Evolutionary conservation across 345 rosid genomes (phyloP).

Genomic region (Aurinia saxatilis): DNA sequence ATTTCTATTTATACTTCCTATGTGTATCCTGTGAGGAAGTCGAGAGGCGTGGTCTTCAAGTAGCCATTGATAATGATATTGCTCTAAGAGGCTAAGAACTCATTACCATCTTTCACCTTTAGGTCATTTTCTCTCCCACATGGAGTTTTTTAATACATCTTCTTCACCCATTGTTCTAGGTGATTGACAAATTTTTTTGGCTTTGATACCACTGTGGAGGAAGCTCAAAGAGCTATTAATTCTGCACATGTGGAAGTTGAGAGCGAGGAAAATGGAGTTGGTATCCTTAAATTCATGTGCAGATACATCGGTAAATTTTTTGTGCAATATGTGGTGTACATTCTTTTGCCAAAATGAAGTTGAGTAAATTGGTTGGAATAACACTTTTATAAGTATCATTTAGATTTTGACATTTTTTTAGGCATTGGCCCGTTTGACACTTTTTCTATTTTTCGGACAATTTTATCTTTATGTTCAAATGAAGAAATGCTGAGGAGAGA

Average conservation of each 20-base stretch:
- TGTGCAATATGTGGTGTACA: too few relatives aligned
- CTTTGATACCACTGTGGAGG: conserved; percentile 92
- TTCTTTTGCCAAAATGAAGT: too few relatives aligned
- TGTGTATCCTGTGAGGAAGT: conserved; percentile 53
- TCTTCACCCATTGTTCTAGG: conserved; percentile 36
- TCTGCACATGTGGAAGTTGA: conserved; percentile 79
- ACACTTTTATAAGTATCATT: too few relatives aligned
- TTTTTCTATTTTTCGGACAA: too few relatives aligned
- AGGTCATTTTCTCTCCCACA: not conserved
- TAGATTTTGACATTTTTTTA: too few relatives aligned
- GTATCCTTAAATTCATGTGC: conserved; percentile 78
- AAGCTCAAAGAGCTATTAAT: conserved; percentile 79
- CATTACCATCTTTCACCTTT: conserved; percentile 1
- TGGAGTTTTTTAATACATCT: conserved; percentile 7
- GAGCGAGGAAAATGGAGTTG: conserved; percentile 65
- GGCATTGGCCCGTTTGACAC: too few relatives aligned
- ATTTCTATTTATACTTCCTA: not conserved
- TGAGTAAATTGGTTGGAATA: too few relatives aligned
- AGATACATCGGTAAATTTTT: conserved; percentile 46
- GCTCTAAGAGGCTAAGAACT: conserved; percentile 42
- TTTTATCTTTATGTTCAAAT: too few relatives aligned
- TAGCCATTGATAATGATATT: conserved; percentile 87
- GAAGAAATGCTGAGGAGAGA: too few relatives aligned
- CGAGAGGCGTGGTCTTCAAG: conserved; percentile 74
- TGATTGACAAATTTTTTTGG: conserved; percentile 95